Evolutionary conservation across 345 rosid species (phyloP), one percentile per base, ranked within the genome.

Genomic region (Eutrema yunnanense): DNA sequence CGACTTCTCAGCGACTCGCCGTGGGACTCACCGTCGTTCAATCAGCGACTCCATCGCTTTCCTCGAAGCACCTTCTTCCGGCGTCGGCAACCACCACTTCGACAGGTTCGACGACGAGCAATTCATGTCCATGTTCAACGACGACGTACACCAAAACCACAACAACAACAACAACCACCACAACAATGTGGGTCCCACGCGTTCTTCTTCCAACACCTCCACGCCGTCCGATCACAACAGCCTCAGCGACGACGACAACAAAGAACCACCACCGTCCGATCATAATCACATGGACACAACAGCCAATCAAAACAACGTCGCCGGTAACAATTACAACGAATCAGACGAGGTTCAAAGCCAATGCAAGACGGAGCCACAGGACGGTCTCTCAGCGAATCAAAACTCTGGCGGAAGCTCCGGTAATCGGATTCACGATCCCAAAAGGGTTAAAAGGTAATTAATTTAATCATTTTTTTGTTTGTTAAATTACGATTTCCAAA

Each of bases 201-300:
- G 67, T 3, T 86, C 98, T 8, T 74, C 94, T 6, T 88, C 96
- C 19, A 89, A 96, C 19, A 83, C 95, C 1, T 85, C 95, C 0
- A 56, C 98, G 0, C 91, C 98, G 26, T 88, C 98, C 4, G 96
- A 90, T 71, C 90, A 87, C n/a, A 86, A 92, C 69, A 90, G 90
- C 85, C 48, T 83, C 34, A 79, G 81, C 50, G 96, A 86, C 19
- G 73, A 75, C 8, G 89, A 86, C 22, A 46, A 64, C 50, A 84
- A 90, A 73, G 77, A 84, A 48, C 19, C 63, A 32, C 74, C 6
- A 30, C 69, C 77, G 54, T 71, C 83, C 8, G 69, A 80, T 76
- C 81, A 67, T 19, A 65, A 56, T 68, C 84, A 79, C 46, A 73
- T 80, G 78, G 42, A 68, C 6, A 71, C 36, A 32, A 9, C 48